These are phyloP conservation scores for Fusarium sp. DNA, from an alignment of 2,329 filamentous ascomycete species.

Conservation along the genomic window DNA sequence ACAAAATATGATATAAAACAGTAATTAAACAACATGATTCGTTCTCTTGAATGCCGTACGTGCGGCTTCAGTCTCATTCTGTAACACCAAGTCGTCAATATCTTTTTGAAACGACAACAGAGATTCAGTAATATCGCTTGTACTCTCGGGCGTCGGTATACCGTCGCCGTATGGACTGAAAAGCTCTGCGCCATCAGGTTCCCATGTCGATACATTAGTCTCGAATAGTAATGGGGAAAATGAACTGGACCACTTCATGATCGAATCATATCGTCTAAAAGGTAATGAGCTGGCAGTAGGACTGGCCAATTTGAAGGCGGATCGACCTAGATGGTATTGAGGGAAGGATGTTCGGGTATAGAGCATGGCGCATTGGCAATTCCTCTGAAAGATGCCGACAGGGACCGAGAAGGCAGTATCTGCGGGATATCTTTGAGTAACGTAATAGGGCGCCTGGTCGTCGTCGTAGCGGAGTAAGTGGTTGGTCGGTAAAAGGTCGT, in stretches of 20 bases:
- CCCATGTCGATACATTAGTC: background rate
- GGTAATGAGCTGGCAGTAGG: background rate
- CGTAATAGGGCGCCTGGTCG: constrained; percentile 25
- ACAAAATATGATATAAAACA: too few relatives aligned
- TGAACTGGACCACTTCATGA: background rate
- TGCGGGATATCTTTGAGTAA: constrained; percentile 43
- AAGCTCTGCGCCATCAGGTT: background rate
- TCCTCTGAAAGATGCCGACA: constrained; percentile 50
- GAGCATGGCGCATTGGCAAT: constrained; percentile 50
- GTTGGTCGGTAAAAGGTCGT: constrained; percentile 49
- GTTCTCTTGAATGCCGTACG: background rate
- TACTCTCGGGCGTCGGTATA: background rate
- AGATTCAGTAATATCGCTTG: background rate
- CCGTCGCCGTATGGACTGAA: background rate
- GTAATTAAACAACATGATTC: background rate
- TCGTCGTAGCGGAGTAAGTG: constrained; percentile 47
- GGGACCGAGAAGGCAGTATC: constrained; percentile 43
- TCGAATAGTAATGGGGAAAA: background rate
- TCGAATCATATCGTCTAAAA: background rate
- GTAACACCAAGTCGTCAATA: background rate
- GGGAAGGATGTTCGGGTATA: constrained; percentile 43
- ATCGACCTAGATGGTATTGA: background rate
- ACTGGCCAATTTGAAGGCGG: background rate
- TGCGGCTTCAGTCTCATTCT: background rate
- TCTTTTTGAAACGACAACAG: background rate